Conservation (phyloP, 2,329 filamentous ascomycete genomes). For the Xylaria digitata region DNA sequence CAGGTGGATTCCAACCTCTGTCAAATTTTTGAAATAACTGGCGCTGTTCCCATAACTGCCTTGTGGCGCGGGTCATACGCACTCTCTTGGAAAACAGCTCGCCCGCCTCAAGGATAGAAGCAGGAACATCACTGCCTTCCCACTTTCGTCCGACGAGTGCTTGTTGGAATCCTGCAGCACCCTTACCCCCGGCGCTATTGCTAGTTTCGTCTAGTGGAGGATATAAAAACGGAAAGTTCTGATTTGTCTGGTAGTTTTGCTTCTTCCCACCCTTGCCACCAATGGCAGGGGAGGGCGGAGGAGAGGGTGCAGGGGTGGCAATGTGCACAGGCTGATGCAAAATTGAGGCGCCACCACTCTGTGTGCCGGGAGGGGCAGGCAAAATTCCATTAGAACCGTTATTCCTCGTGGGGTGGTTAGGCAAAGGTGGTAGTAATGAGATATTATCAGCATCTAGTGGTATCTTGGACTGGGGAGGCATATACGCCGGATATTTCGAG, state of each 20-base stretch:
- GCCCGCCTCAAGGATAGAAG: slow-evolving; percentile 94
- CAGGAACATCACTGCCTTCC: slow-evolving; percentile 94
- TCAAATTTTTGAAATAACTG: slow-evolving; percentile 93
- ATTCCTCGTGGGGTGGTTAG: slow-evolving; percentile 75
- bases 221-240: slow-evolving; percentile 98
- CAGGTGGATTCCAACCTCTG: slow-evolving; percentile 79
- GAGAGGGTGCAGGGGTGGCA: slow-evolving; percentile 95
- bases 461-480: slow-evolving; percentile 84
- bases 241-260: slow-evolving; percentile 99
- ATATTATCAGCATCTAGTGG: slow-evolving; percentile 91
- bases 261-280: slow-evolving; percentile 97
- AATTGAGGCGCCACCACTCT: slow-evolving; percentile 77
- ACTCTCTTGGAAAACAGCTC: slow-evolving; percentile 91
- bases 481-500: slow-evolving; percentile 97
- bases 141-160: slow-evolving; percentile 83
- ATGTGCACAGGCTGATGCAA: slow-evolving; percentile 97
- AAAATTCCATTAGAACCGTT: slow-evolving; percentile 72
- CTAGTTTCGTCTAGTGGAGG: slow-evolving; percentile 89
- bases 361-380: slow-evolving; percentile 63
- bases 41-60: slow-evolving; percentile 94
- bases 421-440: slow-evolving; percentile 86
- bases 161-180: slow-evolving; percentile 82
- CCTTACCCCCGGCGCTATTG: slow-evolving; percentile 91
- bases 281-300: slow-evolving; percentile 86
- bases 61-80: slow-evolving; percentile 89